phyloP scores from a whole-genome alignment of 305 asterid genomes.

The Stenogyne calaminthoides region DNA sequence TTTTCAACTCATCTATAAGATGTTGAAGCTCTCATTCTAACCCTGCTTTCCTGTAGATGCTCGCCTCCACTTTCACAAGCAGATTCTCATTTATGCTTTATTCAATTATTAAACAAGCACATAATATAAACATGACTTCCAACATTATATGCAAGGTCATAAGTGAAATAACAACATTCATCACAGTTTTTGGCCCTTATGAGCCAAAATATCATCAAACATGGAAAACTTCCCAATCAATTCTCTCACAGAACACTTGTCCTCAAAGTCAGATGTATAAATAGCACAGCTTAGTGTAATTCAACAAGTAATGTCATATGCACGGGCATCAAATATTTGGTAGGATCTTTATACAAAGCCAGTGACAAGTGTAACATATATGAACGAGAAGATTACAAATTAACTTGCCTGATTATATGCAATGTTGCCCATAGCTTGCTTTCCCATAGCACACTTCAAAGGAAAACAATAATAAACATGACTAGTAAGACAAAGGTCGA shows the following conservation, averaged over 20 bases:
- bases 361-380: background rate
- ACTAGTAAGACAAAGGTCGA: constrained; percentile 18
- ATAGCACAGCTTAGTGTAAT: background rate
- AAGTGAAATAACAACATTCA: background rate
- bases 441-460: constrained; percentile 98
- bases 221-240: background rate
- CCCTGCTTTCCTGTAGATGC: background rate
- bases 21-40: constrained; percentile 9
- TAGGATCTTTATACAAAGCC: constrained; percentile 5
- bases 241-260: constrained; percentile 10
- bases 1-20: constrained; percentile 1
- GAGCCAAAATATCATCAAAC: too few species aligned
- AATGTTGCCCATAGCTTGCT: constrained; percentile 99
- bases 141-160: constrained; percentile 1
- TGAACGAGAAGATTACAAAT: background rate
- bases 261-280: background rate
- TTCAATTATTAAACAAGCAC: background rate
- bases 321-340: constrained; percentile 13
- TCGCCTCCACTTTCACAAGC: constrained; percentile 2
- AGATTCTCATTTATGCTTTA: background rate
- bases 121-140: constrained; percentile 8
- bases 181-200: background rate
- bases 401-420: constrained; percentile 87
- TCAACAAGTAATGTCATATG: background rate
- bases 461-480: constrained; percentile 26